Base-by-base conservation (phyloP, 352 stramenopile species). In the Globisporangium polare region DNA sequence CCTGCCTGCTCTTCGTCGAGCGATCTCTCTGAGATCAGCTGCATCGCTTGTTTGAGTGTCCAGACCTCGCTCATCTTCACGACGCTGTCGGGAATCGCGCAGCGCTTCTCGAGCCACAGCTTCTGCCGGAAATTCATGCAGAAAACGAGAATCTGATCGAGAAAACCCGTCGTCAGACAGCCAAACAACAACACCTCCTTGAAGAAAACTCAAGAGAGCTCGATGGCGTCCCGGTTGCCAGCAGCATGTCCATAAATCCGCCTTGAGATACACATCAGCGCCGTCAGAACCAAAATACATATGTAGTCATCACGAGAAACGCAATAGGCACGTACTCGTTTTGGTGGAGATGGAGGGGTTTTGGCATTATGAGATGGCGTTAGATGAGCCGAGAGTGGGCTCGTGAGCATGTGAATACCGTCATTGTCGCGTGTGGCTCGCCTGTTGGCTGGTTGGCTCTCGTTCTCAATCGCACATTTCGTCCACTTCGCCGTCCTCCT, bases 401-500 rank as follows among this genome's bases (percentile, higher is more conserved):
- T 22, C 22, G 45, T 20, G 46, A 22, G 15, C 27, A 41, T 12
- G 46, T 54, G 26, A 24, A 41, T 54, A 41, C 49, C 27, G 42
- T 53, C 9, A 2, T 52, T 24, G 26, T 35, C 24, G 12, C 4
- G 13, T 39, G 13, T 46, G 18, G 29, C 18, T 29, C 17, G 45
- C 9, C 4, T 52, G 22, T 24, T 52, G 33, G 5, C 20, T 31
- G 12, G 22, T 7, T 22, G 5, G 22, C 20, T 8, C 31, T 35
- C 4, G 10, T 43, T 37, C n/a, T n/a, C 45, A 26, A 53, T 59
- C 60, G 59, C 20, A 49, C 66, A 81, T 78, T 7, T 71, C 64
- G 24, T 77, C 62, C 42, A 80, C 63, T 63, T 86, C 68, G 18
- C 77, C 65, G 18, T 73, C 66, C 43, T 72, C 66, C 53, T 61